A percentile compares a stretch with the other conserved stretches of the same genome.
Evolutionary conservation across 768 basidiomycete genomes (phyloP).

Genomic region (Collybia mongolica): DNA sequence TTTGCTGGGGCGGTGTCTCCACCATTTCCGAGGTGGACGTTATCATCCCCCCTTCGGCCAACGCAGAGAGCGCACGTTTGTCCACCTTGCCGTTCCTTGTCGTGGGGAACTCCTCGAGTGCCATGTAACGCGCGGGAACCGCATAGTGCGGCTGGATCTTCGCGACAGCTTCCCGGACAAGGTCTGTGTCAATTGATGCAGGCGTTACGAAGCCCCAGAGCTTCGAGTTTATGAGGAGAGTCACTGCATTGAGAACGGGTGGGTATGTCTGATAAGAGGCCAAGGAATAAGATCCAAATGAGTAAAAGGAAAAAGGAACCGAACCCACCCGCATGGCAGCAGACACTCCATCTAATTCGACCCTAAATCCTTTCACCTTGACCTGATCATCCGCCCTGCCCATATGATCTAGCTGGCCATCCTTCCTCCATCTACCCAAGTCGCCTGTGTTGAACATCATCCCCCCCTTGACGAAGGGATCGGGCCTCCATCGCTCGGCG

Average conservation of each 20-base stretch:
- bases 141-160: conserved; percentile 57
- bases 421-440: conserved; percentile 51
- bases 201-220: conserved; percentile 21
- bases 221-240: conserved; percentile 17
- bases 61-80: conserved; percentile 34
- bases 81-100: conserved; percentile 56
- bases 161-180: conserved; percentile 16
- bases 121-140: conserved; percentile 45
- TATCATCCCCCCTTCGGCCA: no score
- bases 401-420: conserved; percentile 55
- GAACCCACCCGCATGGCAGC: conserved; percentile 52
- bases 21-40: no score
- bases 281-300: not conserved
- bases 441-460: conserved; percentile 69
- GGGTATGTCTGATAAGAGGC: not conserved
- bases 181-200: conserved; percentile 8
- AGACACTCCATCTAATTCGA: conserved; percentile 62
- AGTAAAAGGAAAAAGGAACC: not conserved
- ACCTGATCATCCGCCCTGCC: conserved; percentile 65
- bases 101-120: conserved; percentile 47
- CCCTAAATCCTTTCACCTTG: conserved; percentile 66
- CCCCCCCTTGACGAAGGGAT: conserved; percentile 45
- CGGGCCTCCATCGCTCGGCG: conserved; percentile 44
- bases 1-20: no score
- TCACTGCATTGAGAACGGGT: conserved; percentile 13